These are phyloP conservation scores for Ogataea degrootiae DNA, from an alignment of 805 yeast species.

Conservation along the genomic window DNA sequence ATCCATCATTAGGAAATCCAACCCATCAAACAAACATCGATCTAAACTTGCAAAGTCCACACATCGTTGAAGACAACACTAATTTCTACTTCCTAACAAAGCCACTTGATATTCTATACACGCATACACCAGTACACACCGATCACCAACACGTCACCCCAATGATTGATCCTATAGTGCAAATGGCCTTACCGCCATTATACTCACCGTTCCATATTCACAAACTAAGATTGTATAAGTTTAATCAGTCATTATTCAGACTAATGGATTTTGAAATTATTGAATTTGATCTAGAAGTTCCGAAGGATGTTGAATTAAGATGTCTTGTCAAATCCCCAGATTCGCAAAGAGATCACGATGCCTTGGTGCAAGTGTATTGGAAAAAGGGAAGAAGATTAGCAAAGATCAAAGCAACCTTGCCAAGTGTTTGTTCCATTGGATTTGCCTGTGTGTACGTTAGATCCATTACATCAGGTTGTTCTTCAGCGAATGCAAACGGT, in stretches of 20 bases:
- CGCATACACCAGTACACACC: conserved; percentile 79
- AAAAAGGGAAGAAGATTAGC: conserved; percentile 58
- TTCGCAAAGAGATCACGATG: conserved; percentile 34
- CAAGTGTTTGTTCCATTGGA: conserved; percentile 65
- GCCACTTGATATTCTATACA: conserved; percentile 71
- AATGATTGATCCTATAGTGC: conserved; percentile 71
- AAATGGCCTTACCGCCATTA: conserved; percentile 78
- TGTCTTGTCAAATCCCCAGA: conserved; percentile 45
- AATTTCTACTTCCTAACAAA: conserved; percentile 68
- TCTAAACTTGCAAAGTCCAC: conserved; percentile 31
- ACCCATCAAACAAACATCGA: conserved; percentile 47
- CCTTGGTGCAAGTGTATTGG: conserved; percentile 80
- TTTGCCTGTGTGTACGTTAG: conserved; percentile 65
- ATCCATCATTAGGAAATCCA: conserved; percentile 60
- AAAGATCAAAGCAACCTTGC: conserved; percentile 76
- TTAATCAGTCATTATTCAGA: conserved; percentile 71
- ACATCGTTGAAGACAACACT: conserved; percentile 13
- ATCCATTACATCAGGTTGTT: conserved; percentile 12
- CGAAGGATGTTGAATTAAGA: conserved; percentile 63
- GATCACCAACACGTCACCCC: conserved; percentile 86
- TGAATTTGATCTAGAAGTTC: conserved; percentile 73
- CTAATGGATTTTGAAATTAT: conserved; percentile 71
- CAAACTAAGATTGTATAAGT: conserved; percentile 56
- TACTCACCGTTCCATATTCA: conserved; percentile 73
- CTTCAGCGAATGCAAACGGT: neutral